Evolutionary conservation across 306 rosid genomes (phyloP).

Genomic region (Fragaria vesca): DNA sequence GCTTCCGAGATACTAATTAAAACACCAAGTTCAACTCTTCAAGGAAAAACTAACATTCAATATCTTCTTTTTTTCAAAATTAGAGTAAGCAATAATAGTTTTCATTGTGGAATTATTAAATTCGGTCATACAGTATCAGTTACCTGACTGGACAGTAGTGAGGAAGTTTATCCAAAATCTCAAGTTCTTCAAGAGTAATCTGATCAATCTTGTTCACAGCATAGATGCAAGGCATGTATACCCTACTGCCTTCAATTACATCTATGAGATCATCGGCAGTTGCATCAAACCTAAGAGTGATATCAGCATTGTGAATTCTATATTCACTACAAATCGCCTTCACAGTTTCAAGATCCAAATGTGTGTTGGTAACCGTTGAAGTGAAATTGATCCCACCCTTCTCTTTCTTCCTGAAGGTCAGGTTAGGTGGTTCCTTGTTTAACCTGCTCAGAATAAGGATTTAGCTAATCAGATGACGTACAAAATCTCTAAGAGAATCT

Average conservation of each 20-base stretch:
- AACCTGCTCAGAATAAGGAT: slow-evolving; percentile 51
- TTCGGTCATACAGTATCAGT: background rate
- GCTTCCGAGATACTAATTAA: background rate
- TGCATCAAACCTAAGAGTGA: slow-evolving; percentile 90
- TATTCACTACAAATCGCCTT: slow-evolving; percentile 97
- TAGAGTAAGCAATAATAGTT: background rate
- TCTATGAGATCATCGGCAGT: slow-evolving; percentile 98
- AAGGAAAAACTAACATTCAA: background rate
- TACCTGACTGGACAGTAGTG: slow-evolving; percentile 98
- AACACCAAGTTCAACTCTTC: slow-evolving; percentile 6
- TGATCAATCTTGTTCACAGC: slow-evolving; percentile 95
- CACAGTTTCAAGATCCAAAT: slow-evolving; percentile 91
- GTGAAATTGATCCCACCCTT: slow-evolving; percentile 96
- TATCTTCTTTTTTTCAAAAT: background rate
- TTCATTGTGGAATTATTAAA: background rate
- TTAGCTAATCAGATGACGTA: background rate
- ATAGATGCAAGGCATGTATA: slow-evolving; percentile 94
- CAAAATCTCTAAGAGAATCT: background rate
- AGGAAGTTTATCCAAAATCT: slow-evolving; percentile 96
- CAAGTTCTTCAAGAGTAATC: slow-evolving; percentile 95
- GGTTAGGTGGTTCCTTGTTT: slow-evolving; percentile 95
- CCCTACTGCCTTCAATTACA: slow-evolving; percentile 94
- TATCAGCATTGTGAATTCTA: slow-evolving; percentile 94
- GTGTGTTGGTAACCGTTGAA: slow-evolving; percentile 83
- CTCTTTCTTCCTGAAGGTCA: slow-evolving; percentile 89